phyloP scores from a whole-genome alignment of 2,329 filamentous ascomycete genomes.

The Stemphylium lycopersici region DNA sequence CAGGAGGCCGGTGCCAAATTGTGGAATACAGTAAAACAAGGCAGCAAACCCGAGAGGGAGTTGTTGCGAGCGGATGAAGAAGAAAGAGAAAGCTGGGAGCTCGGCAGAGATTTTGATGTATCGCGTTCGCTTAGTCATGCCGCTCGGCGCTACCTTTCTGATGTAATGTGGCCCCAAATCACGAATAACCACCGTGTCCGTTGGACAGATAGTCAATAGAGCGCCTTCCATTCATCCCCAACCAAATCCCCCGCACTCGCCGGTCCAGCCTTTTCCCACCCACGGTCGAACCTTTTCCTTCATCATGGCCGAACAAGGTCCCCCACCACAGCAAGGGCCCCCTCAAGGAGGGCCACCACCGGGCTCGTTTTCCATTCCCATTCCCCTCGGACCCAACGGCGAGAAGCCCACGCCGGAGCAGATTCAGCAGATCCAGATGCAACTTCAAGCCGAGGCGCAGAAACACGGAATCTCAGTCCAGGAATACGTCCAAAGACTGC shows the following conservation, averaged over 20 bases:
- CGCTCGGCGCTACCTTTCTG: constrained; percentile 10
- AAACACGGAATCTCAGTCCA: constrained; percentile 84
- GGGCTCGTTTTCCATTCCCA: constrained; percentile 25
- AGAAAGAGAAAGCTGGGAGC: background rate
- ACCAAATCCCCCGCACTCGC: background rate
- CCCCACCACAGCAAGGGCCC: constrained; percentile 18
- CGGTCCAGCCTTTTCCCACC: background rate
- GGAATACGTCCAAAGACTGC: constrained; percentile 71
- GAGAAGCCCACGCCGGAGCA: constrained; percentile 78
- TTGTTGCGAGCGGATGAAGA: background rate
- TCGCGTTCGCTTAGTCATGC: constrained; percentile 9
- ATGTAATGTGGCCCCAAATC: constrained; percentile 15
- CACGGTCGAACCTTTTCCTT: constrained; percentile 2
- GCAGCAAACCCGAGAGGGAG: background rate
- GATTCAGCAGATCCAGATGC: constrained; percentile 80
- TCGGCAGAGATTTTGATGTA: constrained; percentile 11
- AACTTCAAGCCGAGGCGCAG: constrained; percentile 80
- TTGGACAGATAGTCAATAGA: background rate
- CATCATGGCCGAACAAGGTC: constrained; percentile 30
- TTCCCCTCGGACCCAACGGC: constrained; percentile 41
- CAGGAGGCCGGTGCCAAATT: too few species aligned
- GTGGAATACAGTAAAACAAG: background rate
- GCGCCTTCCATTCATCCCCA: background rate
- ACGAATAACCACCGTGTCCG: constrained; percentile 18
- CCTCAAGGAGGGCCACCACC: constrained; percentile 23